Evolutionary conservation across 805 yeast species (phyloP).

Genomic region (Wickerhamiella domercqiae): DNA sequence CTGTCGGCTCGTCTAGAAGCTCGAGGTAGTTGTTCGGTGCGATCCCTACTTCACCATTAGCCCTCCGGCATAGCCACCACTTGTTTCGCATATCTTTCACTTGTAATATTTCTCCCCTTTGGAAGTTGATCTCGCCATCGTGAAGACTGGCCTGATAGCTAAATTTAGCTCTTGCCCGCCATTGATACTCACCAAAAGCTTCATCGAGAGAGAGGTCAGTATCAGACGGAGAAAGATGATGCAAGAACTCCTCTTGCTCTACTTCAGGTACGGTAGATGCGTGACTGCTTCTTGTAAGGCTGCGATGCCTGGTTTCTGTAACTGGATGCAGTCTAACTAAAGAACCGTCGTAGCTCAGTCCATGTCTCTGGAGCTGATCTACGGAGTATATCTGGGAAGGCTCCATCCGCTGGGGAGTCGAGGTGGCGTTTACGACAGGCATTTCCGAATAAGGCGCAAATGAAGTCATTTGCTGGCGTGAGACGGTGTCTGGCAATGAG

Average conservation of each 20-base stretch:
- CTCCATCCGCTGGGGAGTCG: background rate
- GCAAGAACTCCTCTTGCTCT: background rate
- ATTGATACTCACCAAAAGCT: background rate
- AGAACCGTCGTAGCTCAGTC: slow-evolving; percentile 6
- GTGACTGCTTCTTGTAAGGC: background rate
- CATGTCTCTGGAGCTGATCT: slow-evolving; percentile 12
- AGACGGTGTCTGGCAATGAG: background rate
- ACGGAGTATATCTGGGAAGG: slow-evolving; percentile 8
- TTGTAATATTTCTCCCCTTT: slow-evolving; percentile 78
- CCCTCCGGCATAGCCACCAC: slow-evolving; percentile 96
- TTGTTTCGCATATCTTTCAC: slow-evolving; percentile 88
- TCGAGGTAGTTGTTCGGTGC: slow-evolving; percentile 92
- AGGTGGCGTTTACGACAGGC: slow-evolving; percentile 1
- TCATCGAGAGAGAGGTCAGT: background rate
- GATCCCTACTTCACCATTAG: slow-evolving; percentile 86
- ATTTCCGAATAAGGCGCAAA: no score
- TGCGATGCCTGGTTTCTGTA: background rate
- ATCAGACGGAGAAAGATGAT: slow-evolving; percentile 1
- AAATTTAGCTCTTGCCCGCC: slow-evolving; percentile 66
- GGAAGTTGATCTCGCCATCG: slow-evolving; percentile 83
- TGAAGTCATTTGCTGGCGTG: no score
- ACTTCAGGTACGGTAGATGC: background rate
- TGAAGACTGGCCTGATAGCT: slow-evolving; percentile 80
- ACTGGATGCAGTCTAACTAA: no score
- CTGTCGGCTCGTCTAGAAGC: slow-evolving; percentile 26